phyloP scores from a whole-genome alignment of 768 basidiomycete species.

The Hygrocybe coccinea region DNA sequence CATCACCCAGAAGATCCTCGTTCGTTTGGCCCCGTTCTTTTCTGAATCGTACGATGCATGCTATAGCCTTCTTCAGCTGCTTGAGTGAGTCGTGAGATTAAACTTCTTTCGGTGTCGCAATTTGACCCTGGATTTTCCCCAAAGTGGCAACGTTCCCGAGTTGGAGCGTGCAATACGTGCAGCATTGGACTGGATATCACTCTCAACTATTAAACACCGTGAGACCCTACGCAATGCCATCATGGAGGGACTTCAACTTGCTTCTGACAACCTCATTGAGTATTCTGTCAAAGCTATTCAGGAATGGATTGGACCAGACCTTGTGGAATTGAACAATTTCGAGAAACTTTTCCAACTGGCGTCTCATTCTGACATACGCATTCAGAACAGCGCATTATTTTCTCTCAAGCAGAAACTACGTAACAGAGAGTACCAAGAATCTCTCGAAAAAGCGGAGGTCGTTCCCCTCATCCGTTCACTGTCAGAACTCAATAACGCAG shows the following conservation, averaged over 20 bases:
- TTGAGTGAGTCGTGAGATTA: slow-evolving; percentile 14
- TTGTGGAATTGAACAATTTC: slow-evolving; percentile 15
- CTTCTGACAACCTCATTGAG: slow-evolving; percentile 14
- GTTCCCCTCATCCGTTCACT: slow-evolving; percentile 12
- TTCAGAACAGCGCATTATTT: slow-evolving; percentile 14
- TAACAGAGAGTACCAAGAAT: slow-evolving; percentile 14
- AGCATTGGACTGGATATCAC: slow-evolving; percentile 14
- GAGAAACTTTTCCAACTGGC: slow-evolving; percentile 12
- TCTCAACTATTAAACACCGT: slow-evolving; percentile 9
- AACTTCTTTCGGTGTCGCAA: background rate
- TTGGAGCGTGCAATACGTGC: slow-evolving; percentile 11
- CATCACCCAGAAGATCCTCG: slow-evolving; percentile 12
- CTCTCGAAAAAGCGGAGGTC: slow-evolving; percentile 15
- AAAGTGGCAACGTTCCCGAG: slow-evolving; percentile 9
- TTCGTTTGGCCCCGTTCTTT: slow-evolving; percentile 13
- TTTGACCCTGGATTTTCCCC: background rate
- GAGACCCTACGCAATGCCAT: slow-evolving; percentile 14
- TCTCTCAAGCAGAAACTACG: slow-evolving; percentile 12
- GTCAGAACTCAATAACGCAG: slow-evolving; percentile 11
- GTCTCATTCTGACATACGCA: slow-evolving; percentile 13
- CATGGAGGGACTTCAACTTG: slow-evolving; percentile 11
- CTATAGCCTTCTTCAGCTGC: slow-evolving; percentile 12
- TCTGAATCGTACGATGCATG: slow-evolving; percentile 16
- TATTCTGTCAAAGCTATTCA: slow-evolving; percentile 14
- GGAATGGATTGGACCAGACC: slow-evolving; percentile 19